These are phyloP conservation scores for Penstemon davidsonii DNA, from an alignment of 257 asterid genomes.

Conservation along the genomic window DNA sequence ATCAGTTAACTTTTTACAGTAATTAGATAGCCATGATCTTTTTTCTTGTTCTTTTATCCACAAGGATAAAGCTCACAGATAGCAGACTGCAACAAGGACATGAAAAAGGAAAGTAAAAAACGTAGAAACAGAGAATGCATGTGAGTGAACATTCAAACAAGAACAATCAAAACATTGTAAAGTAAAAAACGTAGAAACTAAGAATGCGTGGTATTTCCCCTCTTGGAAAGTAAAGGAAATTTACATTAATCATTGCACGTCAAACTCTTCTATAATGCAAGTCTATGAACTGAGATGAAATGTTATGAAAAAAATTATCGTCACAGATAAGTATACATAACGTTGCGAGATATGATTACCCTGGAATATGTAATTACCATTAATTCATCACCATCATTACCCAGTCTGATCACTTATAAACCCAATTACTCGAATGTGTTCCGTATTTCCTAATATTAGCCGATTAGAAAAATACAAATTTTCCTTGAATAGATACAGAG, in stretches of 20 bases:
- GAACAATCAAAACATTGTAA: neutral
- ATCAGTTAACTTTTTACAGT: too few species aligned
- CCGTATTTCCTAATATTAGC: constrained; percentile 5
- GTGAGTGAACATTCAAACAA: neutral
- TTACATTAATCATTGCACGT: neutral
- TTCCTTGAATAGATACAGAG: constrained; percentile 6
- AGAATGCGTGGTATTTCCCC: neutral
- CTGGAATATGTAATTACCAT: neutral
- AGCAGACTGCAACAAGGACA: neutral
- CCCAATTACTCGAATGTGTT: neutral
- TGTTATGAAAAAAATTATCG: neutral
- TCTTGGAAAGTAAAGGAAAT: neutral
- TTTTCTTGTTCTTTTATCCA: neutral
- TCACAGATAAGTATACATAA: neutral
- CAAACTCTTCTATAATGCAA: neutral
- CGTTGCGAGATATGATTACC: neutral
- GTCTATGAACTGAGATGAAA: constrained; percentile 2
- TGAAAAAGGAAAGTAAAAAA: neutral
- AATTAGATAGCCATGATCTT: neutral
- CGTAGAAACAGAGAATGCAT: neutral
- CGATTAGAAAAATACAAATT: neutral
- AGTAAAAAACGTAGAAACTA: constrained; percentile 11
- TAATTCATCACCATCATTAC: neutral
- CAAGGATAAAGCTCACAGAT: constrained; percentile 3
- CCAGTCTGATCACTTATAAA: neutral